phyloP scores from a whole-genome alignment of 495 filamentous ascomycete species.

The Echria macrotheca region DNA sequence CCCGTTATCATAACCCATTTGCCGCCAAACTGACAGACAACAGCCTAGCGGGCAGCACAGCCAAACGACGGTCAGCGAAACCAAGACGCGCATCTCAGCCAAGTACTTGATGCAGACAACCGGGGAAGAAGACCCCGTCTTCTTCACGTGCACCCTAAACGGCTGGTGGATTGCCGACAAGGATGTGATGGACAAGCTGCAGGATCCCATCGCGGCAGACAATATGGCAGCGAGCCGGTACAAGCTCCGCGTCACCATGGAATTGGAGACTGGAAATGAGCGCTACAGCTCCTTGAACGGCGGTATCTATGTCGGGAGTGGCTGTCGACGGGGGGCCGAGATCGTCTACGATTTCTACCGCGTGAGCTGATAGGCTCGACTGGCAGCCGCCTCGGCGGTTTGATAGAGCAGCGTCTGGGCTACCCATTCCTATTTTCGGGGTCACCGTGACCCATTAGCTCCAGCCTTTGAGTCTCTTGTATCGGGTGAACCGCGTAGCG shows the following conservation, averaged over 20 bases:
- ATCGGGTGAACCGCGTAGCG: no score
- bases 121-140: constrained; percentile 24
- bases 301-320: constrained; percentile 24
- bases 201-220: constrained; percentile 27
- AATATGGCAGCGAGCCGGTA: constrained; percentile 25
- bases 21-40: background rate
- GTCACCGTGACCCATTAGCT: no score
- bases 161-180: constrained; percentile 28
- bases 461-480: no score
- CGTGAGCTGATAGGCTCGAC: constrained; percentile 12
- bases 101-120: constrained; percentile 28
- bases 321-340: constrained; percentile 26
- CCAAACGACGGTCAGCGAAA: constrained; percentile 23
- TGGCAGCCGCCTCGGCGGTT: no score
- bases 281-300: constrained; percentile 23
- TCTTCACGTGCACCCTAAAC: constrained; percentile 25
- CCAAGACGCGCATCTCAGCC: constrained; percentile 22
- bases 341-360: constrained; percentile 32
- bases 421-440: no score
- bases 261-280: constrained; percentile 28
- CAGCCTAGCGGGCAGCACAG: constrained; percentile 26
- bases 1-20: no score
- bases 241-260: constrained; percentile 22
- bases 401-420: no score
- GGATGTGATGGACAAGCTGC: constrained; percentile 27